Base-by-base conservation (phyloP, 768 basidiomycete species). In the Rossbeevera mucosa region DNA sequence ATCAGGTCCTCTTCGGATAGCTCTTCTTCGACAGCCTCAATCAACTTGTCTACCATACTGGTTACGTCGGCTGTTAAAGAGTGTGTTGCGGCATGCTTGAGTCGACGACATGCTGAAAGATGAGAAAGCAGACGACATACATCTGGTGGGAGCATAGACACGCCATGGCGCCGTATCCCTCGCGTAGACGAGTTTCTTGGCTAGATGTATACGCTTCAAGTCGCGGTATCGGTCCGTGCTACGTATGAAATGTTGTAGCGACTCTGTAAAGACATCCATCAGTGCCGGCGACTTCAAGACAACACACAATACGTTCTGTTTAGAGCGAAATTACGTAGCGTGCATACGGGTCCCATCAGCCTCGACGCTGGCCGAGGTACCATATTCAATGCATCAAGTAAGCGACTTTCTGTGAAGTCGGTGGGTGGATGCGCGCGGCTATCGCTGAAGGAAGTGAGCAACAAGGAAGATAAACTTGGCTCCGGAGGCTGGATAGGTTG, bases 311-410 rank as follows among this genome's bases (percentile, higher is more conserved):
- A 43, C 42, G 22, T 25, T 24, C 42, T 43, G 7, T 43, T 22
- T 16, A 24, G 42, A 22, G 42, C 42, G 14, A 43, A 25, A 43
- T 24, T 43, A n/a, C 42, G 42, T 16, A 43, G 24, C 42, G 42
- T n/a, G 22, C 24, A 43, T 13, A 16, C 24, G 9, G 42, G 42
- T 43, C 42, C 42, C 52, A 65, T 11, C 62, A 65, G 59, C 57
- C 57, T 46, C 9, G 64, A 60, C 46, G 58, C 44, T 42, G 54
- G 46, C 29, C 16, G n/a, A 47, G 36, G 36, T 20, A 18, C 5
- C 36, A 38, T 38, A 12, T 38, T 6, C 11, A 18, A 11, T 11
- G 36, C 18, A 18, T 38, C 36, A 11, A 38, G 36, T 11, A 20
- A 38, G 5, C 18, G 36, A 38, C 16, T 38, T 20, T 38, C 36